These are phyloP conservation scores for Zalerion maritima DNA, from an alignment of 495 filamentous ascomycete genomes.

Conservation along the genomic window DNA sequence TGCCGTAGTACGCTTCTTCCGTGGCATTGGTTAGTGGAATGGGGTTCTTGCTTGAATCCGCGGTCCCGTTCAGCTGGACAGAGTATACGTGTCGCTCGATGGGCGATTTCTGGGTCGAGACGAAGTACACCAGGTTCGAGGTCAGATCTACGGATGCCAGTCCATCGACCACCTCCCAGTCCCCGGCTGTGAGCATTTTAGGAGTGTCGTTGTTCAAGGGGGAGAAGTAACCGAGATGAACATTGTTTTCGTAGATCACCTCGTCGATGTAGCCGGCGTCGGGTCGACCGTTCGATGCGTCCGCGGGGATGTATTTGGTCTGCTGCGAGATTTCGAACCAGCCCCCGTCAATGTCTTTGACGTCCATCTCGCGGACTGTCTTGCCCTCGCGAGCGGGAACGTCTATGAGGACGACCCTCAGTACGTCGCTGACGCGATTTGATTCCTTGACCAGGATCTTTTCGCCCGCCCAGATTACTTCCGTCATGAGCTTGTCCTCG, in stretches of 20 bases:
- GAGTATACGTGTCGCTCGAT: constrained; percentile 85
- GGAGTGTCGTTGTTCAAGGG: constrained; percentile 72
- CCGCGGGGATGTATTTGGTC: constrained; percentile 75
- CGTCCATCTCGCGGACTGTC: constrained; percentile 61
- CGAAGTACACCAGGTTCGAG: constrained; percentile 77
- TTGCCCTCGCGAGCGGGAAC: constrained; percentile 60
- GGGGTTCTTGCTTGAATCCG: constrained; percentile 43
- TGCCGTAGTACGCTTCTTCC: constrained; percentile 67
- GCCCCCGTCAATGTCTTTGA: constrained; percentile 73
- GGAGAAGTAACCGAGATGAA: constrained; percentile 91
- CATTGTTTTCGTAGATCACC: constrained; percentile 70
- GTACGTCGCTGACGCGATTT: constrained; percentile 82
- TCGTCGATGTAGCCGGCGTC: constrained; percentile 90
- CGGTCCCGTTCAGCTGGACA: constrained; percentile 66
- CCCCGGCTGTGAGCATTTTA: constrained; percentile 68
- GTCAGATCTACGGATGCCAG: constrained; percentile 78
- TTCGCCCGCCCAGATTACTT: constrained; percentile 77
- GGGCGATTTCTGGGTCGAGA: constrained; percentile 72
- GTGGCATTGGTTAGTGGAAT: constrained; percentile 57
- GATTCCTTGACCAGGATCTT: constrained; percentile 80
- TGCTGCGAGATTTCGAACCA: constrained; percentile 93
- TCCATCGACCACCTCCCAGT: constrained; percentile 86
- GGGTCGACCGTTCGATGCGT: constrained; percentile 58
- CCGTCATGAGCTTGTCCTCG: constrained; percentile 79
- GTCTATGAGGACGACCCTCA: constrained; percentile 77